Evolutionary conservation across 2,329 filamentous ascomycete species (phyloP).

Genomic region (Verticillium longisporum): DNA sequence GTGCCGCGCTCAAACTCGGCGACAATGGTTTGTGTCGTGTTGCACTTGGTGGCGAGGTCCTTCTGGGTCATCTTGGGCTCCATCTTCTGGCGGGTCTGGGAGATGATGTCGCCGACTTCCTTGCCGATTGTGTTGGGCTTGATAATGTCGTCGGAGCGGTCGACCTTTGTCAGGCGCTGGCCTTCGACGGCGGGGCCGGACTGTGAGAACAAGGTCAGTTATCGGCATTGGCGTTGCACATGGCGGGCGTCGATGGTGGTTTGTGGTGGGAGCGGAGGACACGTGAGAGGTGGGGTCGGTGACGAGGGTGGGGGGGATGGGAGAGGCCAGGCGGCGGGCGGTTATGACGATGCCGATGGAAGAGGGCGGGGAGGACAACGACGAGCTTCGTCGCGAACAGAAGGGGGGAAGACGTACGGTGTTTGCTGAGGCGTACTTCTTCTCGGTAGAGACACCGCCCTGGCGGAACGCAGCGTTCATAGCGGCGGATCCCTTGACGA

Average conservation of each 20-base stretch:
- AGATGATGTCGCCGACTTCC: conserved; percentile 76
- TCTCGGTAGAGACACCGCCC: conserved; percentile 80
- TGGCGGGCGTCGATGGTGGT: neutral
- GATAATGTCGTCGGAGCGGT: conserved; percentile 94
- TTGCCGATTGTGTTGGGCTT: conserved; percentile 88
- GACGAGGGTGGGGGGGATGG: neutral
- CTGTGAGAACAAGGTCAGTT: conserved; percentile 22
- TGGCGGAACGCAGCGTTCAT: conserved; percentile 85
- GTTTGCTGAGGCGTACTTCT: conserved; percentile 79
- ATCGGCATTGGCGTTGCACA: neutral
- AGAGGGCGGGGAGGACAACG: neutral
- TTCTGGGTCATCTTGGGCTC: conserved; percentile 97
- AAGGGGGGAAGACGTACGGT: conserved; percentile 50
- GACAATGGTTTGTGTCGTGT: conserved; percentile 73
- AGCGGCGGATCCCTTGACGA: conserved; percentile 74
- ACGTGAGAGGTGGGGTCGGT: conserved; percentile 3
- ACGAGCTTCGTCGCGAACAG: neutral
- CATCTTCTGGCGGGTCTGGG: conserved; percentile 68
- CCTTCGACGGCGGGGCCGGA: conserved; percentile 62
- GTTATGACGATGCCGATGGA: neutral
- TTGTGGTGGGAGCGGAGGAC: neutral
- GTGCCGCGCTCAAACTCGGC: conserved; percentile 80
- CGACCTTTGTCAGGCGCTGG: conserved; percentile 95
- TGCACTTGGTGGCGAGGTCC: conserved; percentile 77
- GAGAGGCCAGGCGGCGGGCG: too few relatives aligned